Evolutionary conservation across 768 basidiomycete genomes (phyloP), one percentile per base, ranked within the genome.

Genomic region (Mycena alexandri): DNA sequence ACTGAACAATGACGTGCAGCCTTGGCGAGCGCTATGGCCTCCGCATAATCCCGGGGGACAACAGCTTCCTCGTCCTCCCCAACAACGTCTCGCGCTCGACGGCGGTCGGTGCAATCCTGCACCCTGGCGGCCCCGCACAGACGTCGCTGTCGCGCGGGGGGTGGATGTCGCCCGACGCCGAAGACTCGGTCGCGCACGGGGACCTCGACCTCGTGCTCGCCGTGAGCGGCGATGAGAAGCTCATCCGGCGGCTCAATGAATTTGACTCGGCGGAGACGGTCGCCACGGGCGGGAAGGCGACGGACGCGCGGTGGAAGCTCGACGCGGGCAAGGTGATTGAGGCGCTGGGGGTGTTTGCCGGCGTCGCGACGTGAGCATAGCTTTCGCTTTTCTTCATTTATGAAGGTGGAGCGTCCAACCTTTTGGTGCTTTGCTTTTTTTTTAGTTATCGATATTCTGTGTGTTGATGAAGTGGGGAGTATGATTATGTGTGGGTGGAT

Each of bases 11-110:
- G 38, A 38, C 38, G 2, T 41, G 19, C 51, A 92, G 90, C 71
- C 88, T 94, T 38, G 93, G 93, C 46, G 93, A 94, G 75, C 89
- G 91, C 0, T 94, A 92, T 74, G 91, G 92, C 1, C 80, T 95
- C 11, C 89, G 93, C 24, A 94, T 94, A 74, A 92, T 95, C 56
- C 93, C 93, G 0, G 93, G 92, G 2, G 81, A 86, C 61, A 93
- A 90, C 77, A 87, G 86, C 55, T 95, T 95, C 86, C 87, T 95
- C 59, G 89, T 95, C 33, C 82, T 95, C 5, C 93, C 93, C 3
- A 93, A 90, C 80, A 91, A 93, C 70, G 88, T 93, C 69, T 94
- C 92, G 12, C 89, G 93, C 22, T 91, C 90, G n/a, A 91, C 90
- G 0, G 93, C 93, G 0, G 91, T 94, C 2, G 91, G 90, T 48